Percentiles rank a stretch among this genome's conserved stretches.
Evolutionary conservation across 306 rosid genomes (phyloP).

Genomic region (Begonia loranthoides): DNA sequence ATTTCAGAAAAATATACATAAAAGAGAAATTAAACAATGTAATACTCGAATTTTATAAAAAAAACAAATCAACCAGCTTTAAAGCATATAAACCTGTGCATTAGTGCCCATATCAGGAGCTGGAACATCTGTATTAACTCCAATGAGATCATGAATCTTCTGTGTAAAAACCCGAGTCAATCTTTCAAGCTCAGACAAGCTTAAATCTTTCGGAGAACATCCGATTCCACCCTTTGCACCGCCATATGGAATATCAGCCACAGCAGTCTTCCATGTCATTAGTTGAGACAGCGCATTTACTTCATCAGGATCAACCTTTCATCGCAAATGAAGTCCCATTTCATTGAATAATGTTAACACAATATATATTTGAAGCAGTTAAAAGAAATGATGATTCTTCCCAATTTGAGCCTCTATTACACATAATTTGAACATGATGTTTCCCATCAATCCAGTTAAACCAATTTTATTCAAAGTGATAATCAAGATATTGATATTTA

Average conservation of each 20-base stretch:
- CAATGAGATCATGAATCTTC: conserved; percentile 52
- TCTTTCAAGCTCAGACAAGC: conserved; percentile 42
- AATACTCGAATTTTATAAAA: neutral
- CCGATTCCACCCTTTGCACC: conserved; percentile 72
- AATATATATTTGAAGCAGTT: too few species aligned
- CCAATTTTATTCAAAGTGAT: too few species aligned
- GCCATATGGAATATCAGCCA: conserved; percentile 52
- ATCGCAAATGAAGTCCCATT: conserved; percentile 2
- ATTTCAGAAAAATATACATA: neutral
- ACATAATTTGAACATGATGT: too few species aligned
- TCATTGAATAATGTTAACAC: neutral
- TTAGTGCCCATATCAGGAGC: conserved; percentile 68
- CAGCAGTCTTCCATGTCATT: conserved; percentile 70
- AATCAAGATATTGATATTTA: too few species aligned
- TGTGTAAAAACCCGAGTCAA: conserved; percentile 55
- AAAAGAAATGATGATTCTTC: too few species aligned
- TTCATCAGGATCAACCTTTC: conserved; percentile 59
- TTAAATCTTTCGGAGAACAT: conserved; percentile 38
- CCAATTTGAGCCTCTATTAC: too few species aligned
- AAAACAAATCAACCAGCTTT: neutral
- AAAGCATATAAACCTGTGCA: conserved; percentile 24
- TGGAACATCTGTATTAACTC: conserved; percentile 49
- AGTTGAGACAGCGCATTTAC: conserved; percentile 58
- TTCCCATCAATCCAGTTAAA: too few species aligned
- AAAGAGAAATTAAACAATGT: neutral